Conservation (phyloP, 2,329 filamentous ascomycete species). For the Penicillium sp. region DNA sequence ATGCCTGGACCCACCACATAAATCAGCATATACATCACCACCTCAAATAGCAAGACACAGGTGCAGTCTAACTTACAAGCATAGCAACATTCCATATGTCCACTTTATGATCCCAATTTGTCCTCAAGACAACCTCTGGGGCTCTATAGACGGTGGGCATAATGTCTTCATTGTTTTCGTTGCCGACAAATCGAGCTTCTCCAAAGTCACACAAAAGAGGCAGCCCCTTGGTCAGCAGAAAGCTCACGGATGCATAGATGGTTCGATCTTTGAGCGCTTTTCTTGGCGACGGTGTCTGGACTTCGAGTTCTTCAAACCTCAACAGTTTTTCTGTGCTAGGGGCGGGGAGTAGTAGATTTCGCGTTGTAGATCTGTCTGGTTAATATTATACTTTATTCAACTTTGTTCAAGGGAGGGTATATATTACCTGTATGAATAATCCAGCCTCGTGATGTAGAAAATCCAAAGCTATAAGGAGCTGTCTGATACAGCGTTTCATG, state of each 20-base stretch:
- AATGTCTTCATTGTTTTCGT: slow-evolving; percentile 30
- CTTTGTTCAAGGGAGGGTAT: slow-evolving; percentile 10
- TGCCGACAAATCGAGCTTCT: slow-evolving; percentile 29
- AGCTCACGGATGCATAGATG: slow-evolving; percentile 31
- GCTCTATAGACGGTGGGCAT: slow-evolving; percentile 42
- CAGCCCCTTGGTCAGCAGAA: slow-evolving; percentile 21
- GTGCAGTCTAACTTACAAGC: slow-evolving; percentile 21
- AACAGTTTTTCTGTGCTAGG: slow-evolving; percentile 37
- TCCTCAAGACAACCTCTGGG: slow-evolving; percentile 38
- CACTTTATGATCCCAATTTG: slow-evolving; percentile 34
- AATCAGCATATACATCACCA: neutral
- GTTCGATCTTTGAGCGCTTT: slow-evolving; percentile 30
- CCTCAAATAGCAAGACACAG: neutral
- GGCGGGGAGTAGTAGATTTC: slow-evolving; percentile 45
- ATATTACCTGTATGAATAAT: slow-evolving; percentile 44
- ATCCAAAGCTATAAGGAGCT: slow-evolving; percentile 43
- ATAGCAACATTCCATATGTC: slow-evolving; percentile 43
- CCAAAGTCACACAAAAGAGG: slow-evolving; percentile 33
- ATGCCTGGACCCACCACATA: neutral
- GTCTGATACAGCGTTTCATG: slow-evolving; percentile 34
- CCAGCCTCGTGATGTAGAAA: slow-evolving; percentile 45
- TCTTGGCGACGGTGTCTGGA: slow-evolving; percentile 37
- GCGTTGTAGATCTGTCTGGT: slow-evolving; percentile 39
- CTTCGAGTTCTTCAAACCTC: slow-evolving; percentile 40
- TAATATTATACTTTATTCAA: neutral